These are phyloP conservation scores for Leucaena leucocephala DNA, from an alignment of 306 rosid genomes.

Conservation along the genomic window DNA sequence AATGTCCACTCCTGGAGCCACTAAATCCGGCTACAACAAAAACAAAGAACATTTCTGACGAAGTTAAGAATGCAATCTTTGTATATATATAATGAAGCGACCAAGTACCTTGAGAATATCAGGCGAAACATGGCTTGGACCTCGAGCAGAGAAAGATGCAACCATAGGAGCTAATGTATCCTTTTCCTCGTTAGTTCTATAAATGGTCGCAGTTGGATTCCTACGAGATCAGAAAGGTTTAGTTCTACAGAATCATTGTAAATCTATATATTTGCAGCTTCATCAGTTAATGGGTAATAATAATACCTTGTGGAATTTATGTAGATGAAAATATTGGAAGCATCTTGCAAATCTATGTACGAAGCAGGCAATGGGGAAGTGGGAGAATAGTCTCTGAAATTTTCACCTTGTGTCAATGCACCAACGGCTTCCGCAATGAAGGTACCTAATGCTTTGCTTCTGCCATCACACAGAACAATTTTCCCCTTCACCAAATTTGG, in stretches of 20 bases:
- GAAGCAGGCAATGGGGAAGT: constrained; percentile 33
- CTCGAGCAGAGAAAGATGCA: constrained; percentile 39
- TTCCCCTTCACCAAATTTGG: constrained; percentile 36
- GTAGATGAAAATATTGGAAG: constrained; percentile 16
- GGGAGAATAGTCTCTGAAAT: fast-evolving
- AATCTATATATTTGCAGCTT: background rate
- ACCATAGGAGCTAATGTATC: constrained; percentile 32
- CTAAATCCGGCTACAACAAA: constrained; percentile 37
- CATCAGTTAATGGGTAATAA: background rate
- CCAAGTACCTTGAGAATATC: constrained; percentile 42
- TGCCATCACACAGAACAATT: constrained; percentile 44
- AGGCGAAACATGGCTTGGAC: constrained; percentile 34
- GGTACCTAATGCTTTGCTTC: background rate
- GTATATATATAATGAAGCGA: background rate
- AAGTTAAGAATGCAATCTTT: background rate
- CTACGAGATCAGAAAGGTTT: constrained; percentile 12
- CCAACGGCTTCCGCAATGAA: constrained; percentile 33
- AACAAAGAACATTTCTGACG: too few species aligned
- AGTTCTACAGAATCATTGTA: background rate
- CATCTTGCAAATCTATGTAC: constrained; percentile 24
- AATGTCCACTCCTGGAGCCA: constrained; percentile 42
- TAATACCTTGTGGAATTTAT: constrained; percentile 33
- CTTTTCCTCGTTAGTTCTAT: constrained; percentile 18
- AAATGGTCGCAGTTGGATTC: constrained; percentile 38
- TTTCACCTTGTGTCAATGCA: constrained; percentile 18